Percentiles rank a stretch among this genome's conserved stretches.
phyloP scores from a whole-genome alignment of 495 filamentous ascomycete species.

The Bombardia bombarda region DNA sequence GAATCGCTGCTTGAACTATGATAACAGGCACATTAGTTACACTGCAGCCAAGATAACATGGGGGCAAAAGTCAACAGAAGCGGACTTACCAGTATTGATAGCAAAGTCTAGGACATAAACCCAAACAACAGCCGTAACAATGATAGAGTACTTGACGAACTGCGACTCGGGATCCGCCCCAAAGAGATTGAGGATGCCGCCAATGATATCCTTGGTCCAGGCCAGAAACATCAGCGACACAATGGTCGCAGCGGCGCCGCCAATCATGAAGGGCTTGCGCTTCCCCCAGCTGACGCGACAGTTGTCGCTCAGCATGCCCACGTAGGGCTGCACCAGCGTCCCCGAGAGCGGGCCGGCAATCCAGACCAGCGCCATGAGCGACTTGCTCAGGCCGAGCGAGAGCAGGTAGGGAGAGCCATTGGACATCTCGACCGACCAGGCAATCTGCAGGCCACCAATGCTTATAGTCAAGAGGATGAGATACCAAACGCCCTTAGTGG shows the following conservation, averaged over 20 bases:
- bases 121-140: constrained; percentile 67
- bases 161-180: constrained; percentile 55
- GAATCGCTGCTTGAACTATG: constrained; percentile 75
- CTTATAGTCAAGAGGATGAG: constrained; percentile 75
- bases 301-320: constrained; percentile 84
- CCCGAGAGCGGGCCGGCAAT: constrained; percentile 86
- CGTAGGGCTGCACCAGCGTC: constrained; percentile 83
- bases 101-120: constrained; percentile 85
- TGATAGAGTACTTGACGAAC: constrained; percentile 51
- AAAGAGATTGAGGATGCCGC: constrained; percentile 61
- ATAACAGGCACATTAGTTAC: too few relatives aligned
- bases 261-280: constrained; percentile 82
- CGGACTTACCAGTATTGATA: constrained; percentile 72
- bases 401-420: constrained; percentile 65
- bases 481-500: constrained; percentile 73
- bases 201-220: constrained; percentile 75
- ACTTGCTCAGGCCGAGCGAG: constrained; percentile 84
- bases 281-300: constrained; percentile 75
- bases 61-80: background rate
- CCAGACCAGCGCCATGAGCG: constrained; percentile 89
- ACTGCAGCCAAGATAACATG: too few relatives aligned
- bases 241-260: constrained; percentile 64
- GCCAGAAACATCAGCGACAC: constrained; percentile 65
- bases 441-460: constrained; percentile 81
- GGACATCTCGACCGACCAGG: constrained; percentile 88